Conservation (phyloP, 805 yeast genomes). For the Allodekkera sacchari region DNA sequence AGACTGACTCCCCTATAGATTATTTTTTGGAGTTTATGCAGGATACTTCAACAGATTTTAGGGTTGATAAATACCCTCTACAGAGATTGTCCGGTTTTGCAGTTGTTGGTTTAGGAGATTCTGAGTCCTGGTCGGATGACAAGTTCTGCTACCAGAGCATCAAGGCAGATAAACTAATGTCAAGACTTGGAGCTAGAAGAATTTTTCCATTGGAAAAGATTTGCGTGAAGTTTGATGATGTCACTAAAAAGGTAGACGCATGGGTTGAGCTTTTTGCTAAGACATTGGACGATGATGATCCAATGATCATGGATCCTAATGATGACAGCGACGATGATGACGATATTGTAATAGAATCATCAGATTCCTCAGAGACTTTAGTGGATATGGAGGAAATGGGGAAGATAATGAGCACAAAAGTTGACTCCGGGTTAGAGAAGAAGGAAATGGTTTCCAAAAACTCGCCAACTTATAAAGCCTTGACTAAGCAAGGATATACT, state of each 20-base stretch:
- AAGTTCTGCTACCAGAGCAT: conserved; percentile 84
- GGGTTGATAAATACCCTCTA: conserved; percentile 78
- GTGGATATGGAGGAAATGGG: conserved; percentile 92
- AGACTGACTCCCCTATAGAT: conserved; percentile 87
- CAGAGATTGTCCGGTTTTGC: conserved; percentile 65
- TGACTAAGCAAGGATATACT: conserved; percentile 90
- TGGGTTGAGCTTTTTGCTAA: conserved; percentile 59
- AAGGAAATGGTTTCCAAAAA: conserved; percentile 87
- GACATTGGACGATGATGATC: conserved; percentile 63
- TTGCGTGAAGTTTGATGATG: conserved; percentile 72
- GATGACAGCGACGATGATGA: conserved; percentile 13
- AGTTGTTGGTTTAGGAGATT: conserved; percentile 82
- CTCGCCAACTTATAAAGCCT: conserved; percentile 80
- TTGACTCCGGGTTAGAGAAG: conserved; percentile 22
- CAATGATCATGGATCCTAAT: conserved; percentile 20
- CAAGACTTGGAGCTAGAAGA: conserved; percentile 80
- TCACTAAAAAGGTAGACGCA: conserved; percentile 49
- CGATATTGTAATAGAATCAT: conserved; percentile 19
- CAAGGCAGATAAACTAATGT: conserved; percentile 63
- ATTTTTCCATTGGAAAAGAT: conserved; percentile 76
- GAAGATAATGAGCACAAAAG: conserved; percentile 30
- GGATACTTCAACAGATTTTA: conserved; percentile 77
- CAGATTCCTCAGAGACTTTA: conserved; percentile 36
- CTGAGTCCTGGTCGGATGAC: conserved; percentile 68
- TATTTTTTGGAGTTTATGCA: conserved; percentile 71